Percentiles rank a stretch among this genome's conserved stretches.
These are phyloP conservation scores for Fusarium torulosum DNA, from an alignment of 2,329 filamentous ascomycete species.

Conservation along the genomic window DNA sequence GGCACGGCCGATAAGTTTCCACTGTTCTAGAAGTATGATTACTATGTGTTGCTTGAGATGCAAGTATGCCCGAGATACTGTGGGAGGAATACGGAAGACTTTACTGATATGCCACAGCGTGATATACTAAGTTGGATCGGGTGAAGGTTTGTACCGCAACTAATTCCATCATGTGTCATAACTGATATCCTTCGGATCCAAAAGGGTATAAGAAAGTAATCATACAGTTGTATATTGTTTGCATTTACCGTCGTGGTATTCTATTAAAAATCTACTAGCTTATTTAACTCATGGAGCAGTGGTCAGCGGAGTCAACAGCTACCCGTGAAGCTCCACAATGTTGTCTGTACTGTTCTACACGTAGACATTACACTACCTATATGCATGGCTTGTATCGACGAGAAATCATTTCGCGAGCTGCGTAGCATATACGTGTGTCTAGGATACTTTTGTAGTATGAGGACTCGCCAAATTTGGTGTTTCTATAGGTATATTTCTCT, in stretches of 20 bases:
- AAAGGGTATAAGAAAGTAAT: background rate
- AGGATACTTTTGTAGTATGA: background rate
- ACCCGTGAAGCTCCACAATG: background rate
- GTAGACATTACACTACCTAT: background rate
- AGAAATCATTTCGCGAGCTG: background rate
- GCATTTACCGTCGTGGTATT: background rate
- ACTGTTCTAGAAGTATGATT: no score
- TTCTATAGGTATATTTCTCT: background rate
- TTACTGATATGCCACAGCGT: background rate
- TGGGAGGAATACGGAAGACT: background rate
- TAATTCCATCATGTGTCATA: background rate
- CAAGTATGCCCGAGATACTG: background rate
- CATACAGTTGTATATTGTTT: background rate
- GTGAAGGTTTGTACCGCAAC: background rate
- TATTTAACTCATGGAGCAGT: background rate
- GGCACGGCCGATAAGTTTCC: no score
- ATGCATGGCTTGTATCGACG: background rate
- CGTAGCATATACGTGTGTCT: background rate
- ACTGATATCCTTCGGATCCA: background rate
- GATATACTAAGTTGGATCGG: background rate
- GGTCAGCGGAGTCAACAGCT: background rate
- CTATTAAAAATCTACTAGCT: background rate
- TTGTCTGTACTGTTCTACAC: background rate
- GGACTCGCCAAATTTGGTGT: background rate
- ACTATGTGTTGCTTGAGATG: no score